Evolutionary conservation across 768 basidiomycete species (phyloP), one percentile per base, ranked within the genome.

Genomic region (Auricularia auricula-judae): DNA sequence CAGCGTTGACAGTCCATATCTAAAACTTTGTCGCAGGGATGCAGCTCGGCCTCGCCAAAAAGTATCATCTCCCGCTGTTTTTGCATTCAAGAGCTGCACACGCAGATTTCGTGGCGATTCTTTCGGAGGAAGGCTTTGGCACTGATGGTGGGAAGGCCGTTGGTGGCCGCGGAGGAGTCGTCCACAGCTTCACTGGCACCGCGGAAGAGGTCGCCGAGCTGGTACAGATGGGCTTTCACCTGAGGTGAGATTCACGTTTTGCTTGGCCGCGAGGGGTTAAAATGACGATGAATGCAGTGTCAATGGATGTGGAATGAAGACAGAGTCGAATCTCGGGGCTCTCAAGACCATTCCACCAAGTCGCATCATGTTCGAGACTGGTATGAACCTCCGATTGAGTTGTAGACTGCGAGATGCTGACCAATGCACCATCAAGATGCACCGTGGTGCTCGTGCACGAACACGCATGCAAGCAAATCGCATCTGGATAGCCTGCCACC

Each of bases 81-180:
- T 79, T 93, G 3, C 91, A 93, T 73, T 91, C 86, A 1, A 82
- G 91, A 21, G 82, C 86, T n/a, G 86, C 88, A 1, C 89, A 91
- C 68, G 54, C 67, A 1, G 91, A 92, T 68, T 79, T 93, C 65
- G 83, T 89, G 34, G 71, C 69, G 21, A 86, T 87, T 21, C 78
- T 93, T 29, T 78, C 76, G 29, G 84, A 86, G 64, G 84, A 86
- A 67, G 86, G 88, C 1, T 88, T 88, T 70, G 79, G 80, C 16
- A 74, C 78, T 44, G 73, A 83, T 68, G 82, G 86, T 35, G 86
- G 87, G 3, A 73, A 71, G 65, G 74, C 71, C 35, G 75, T 82
- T 64, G 89, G 86, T 47, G 84, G 78, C 18, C 78, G 77, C 23
- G 86, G 89, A 3, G 91, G 90, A 1, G 91, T 93, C 23, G 88